A percentile compares a stretch with the other conserved stretches of the same genome.
Conservation (phyloP, 2,329 filamentous ascomycete genomes). For the Ceratocystis colombiana region DNA sequence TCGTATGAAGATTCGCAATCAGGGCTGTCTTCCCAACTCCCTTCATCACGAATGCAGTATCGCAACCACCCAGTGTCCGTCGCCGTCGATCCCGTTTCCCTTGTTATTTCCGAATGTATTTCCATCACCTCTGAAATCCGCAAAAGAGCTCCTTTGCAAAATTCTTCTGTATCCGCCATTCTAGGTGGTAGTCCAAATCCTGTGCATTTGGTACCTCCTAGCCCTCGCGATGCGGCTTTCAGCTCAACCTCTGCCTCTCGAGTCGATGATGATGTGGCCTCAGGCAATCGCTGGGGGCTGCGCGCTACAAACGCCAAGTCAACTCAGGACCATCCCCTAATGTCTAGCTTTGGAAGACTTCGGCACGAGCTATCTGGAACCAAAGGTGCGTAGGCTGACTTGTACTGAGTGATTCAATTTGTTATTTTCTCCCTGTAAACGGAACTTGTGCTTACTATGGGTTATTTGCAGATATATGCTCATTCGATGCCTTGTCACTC, state of each 20-base stretch:
- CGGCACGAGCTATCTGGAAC: constrained; percentile 78
- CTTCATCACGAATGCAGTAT: constrained; percentile 45
- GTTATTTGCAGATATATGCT: constrained; percentile 58
- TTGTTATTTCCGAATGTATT: constrained; percentile 98
- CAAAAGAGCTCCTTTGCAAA: constrained; percentile 90
- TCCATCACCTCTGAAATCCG: constrained; percentile 97
- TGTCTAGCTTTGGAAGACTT: constrained; percentile 85
- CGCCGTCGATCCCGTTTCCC: constrained; percentile 77
- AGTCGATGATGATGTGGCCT: constrained; percentile 39
- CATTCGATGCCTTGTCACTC: constrained; percentile 80
- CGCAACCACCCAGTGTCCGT: constrained; percentile 59
- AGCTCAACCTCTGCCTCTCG: constrained; percentile 1
- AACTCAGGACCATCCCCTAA: constrained; percentile 93
- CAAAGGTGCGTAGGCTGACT: constrained; percentile 47
- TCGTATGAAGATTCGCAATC: constrained; percentile 22
- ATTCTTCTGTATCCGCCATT: constrained; percentile 92
- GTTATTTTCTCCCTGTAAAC: background rate
- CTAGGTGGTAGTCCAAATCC: constrained; percentile 63
- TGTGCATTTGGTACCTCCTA: constrained; percentile 44
- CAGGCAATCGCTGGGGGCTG: constrained; percentile 82
- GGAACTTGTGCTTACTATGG: background rate
- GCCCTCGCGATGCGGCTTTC: constrained; percentile 29
- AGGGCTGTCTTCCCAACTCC: constrained; percentile 18
- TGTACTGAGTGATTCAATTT: background rate
- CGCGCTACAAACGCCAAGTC: constrained; percentile 93